Evolutionary conservation across 2,329 filamentous ascomycete genomes (phyloP).

Genomic region (Fusarium sp.): DNA sequence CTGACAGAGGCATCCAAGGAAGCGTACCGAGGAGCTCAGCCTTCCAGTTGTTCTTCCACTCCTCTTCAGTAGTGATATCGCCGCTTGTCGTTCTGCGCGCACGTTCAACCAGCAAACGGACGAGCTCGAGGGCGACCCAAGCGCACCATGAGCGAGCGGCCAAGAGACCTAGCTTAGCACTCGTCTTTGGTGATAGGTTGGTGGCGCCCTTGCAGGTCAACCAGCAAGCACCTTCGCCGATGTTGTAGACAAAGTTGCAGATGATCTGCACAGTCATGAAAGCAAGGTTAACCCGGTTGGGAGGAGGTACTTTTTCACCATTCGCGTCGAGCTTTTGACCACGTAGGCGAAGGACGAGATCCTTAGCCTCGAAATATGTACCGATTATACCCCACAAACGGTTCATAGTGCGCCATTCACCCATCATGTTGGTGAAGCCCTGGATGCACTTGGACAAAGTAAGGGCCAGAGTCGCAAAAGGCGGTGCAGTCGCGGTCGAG

Average conservation of each 20-base stretch:
- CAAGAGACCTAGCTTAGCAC: conserved; percentile 74
- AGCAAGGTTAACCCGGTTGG: conserved; percentile 53
- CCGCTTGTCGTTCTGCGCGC: conserved; percentile 54
- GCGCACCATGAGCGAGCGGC: conserved; percentile 84
- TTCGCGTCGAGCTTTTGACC: conserved; percentile 55
- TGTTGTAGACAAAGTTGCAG: conserved; percentile 77
- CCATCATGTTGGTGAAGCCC: conserved; percentile 73
- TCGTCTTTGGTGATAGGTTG: conserved; percentile 65
- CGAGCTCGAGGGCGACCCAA: conserved; percentile 82
- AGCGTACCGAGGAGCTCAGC: conserved; percentile 76
- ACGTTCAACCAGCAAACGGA: conserved; percentile 68
- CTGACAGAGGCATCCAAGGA: conserved; percentile 83
- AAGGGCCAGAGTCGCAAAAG: conserved; percentile 59
- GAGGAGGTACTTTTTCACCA: conserved; percentile 48
- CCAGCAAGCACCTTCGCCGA: conserved; percentile 86
- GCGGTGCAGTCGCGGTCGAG: conserved; percentile 54
- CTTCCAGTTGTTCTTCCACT: conserved; percentile 68
- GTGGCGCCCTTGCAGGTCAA: conserved; percentile 80
- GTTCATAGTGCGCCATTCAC: conserved; percentile 78
- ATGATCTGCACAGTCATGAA: conserved; percentile 77
- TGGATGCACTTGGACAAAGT: conserved; percentile 66
- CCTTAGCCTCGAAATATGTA: conserved; percentile 76
- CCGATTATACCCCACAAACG: conserved; percentile 83
- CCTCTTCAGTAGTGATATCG: conserved; percentile 51
- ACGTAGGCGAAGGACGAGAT: conserved; percentile 53